These are phyloP conservation scores for Hericium rajendrae DNA, from an alignment of 768 basidiomycete genomes.

Conservation along the genomic window DNA sequence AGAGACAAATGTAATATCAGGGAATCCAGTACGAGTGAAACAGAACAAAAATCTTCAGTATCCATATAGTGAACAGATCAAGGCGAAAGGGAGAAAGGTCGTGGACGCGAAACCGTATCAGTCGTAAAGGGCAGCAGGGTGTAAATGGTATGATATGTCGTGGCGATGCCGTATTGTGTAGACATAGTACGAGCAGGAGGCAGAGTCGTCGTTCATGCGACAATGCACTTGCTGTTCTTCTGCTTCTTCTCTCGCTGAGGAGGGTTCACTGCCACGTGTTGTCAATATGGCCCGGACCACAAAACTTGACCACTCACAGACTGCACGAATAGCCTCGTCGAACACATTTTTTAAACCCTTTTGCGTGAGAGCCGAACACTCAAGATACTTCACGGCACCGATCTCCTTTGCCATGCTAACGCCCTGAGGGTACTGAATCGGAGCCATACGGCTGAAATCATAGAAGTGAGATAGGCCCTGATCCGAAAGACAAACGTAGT, in stretches of 20 bases:
- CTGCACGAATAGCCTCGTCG: slow-evolving; percentile 96
- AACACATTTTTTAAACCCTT: slow-evolving; percentile 99
- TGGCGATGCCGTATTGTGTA: slow-evolving; percentile 19
- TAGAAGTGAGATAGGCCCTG: background rate
- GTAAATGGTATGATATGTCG: slow-evolving; percentile 58
- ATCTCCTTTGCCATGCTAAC: slow-evolving; percentile 89
- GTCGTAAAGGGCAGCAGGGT: slow-evolving; percentile 58
- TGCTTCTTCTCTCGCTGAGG: slow-evolving; percentile 50
- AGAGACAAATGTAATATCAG: background rate
- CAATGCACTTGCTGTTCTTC: slow-evolving; percentile 48
- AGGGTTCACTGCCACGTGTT: slow-evolving; percentile 54
- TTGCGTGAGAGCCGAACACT: slow-evolving; percentile 94
- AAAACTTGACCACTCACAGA: slow-evolving; percentile 49
- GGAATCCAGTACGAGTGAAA: slow-evolving; percentile 1
- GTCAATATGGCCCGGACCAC: background rate
- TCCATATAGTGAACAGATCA: slow-evolving; percentile 17
- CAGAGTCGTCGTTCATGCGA: slow-evolving; percentile 30
- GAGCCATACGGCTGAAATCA: slow-evolving; percentile 77
- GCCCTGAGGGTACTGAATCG: slow-evolving; percentile 88
- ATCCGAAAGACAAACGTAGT: background rate
- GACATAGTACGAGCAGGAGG: slow-evolving; percentile 17
- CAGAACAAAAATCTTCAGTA: slow-evolving; percentile 7
- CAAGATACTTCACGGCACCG: slow-evolving; percentile 90
- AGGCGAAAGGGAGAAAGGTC: slow-evolving; percentile 16
- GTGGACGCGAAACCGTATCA: slow-evolving; percentile 31